Conservation (phyloP, 2,329 filamentous ascomycete species). For the Thermomyces lanuginosus region DNA sequence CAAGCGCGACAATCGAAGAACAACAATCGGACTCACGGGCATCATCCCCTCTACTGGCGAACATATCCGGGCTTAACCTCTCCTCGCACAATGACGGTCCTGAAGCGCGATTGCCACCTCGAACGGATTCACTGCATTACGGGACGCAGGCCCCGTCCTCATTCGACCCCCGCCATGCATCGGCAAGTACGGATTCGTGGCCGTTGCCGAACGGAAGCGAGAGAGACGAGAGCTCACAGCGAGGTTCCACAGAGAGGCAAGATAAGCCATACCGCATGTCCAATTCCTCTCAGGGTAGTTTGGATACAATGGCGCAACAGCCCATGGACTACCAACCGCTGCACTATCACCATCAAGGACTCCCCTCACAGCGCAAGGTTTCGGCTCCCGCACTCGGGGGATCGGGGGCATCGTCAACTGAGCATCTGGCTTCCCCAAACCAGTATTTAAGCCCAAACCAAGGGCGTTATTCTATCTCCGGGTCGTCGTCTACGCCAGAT, state of each 20-base stretch:
- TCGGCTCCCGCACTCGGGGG: conserved; percentile 10
- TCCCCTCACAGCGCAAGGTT: conserved; percentile 8
- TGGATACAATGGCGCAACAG: conserved; percentile 20
- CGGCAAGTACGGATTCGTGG: conserved; percentile 21
- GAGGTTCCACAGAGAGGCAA: conserved; percentile 13
- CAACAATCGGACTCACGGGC: no score
- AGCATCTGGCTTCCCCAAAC: conserved; percentile 37
- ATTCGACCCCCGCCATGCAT: conserved; percentile 15
- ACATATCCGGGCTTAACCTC: no score
- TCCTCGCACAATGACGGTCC: no score
- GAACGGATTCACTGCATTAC: conserved; percentile 12
- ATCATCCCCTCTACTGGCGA: no score
- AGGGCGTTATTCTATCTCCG: conserved; percentile 43
- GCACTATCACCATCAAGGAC: conserved; percentile 36
- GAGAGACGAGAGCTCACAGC: conserved; percentile 11
- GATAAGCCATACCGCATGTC: conserved; percentile 11
- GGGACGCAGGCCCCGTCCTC: not conserved
- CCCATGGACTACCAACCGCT: conserved; percentile 30
- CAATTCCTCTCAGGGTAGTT: conserved; percentile 20
- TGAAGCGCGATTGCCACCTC: conserved; percentile 9
- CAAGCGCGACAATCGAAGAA: no score
- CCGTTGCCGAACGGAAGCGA: conserved; percentile 16
- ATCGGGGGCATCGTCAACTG: conserved; percentile 22
- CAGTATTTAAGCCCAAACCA: conserved; percentile 44
- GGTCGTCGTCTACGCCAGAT: conserved; percentile 61